These are phyloP conservation scores for Acorus calamus DNA, from an alignment of 106 monocot species.

Conservation along the genomic window DNA sequence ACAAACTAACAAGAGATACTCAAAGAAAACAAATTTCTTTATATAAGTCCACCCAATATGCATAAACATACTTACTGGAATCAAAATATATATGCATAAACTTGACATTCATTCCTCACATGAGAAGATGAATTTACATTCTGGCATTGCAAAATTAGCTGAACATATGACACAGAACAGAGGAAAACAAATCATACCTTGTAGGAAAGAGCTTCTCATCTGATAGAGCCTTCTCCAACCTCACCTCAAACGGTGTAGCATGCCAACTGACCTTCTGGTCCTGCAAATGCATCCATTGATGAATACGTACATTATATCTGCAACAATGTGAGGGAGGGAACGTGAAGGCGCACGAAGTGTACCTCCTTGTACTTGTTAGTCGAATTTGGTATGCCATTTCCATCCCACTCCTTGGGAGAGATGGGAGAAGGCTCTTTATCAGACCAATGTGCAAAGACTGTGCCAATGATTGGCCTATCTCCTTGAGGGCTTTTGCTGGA, in stretches of 20 bases:
- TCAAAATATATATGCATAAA: conserved; percentile 9
- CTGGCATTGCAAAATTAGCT: too few species aligned
- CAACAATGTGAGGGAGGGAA: too few species aligned
- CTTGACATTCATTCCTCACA: background rate
- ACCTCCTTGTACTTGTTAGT: conserved; percentile 97
- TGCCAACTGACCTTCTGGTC: conserved; percentile 85
- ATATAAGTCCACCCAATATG: too few species aligned
- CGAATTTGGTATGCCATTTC: conserved; percentile 96
- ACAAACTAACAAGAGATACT: too few species aligned
- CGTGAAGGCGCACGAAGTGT: background rate
- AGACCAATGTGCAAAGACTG: conserved; percentile 69
- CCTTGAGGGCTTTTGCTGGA: conserved; percentile 30
- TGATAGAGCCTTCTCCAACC: conserved; percentile 53
- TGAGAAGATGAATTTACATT: background rate
- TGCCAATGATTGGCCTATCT: conserved; percentile 83
- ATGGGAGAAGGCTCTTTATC: conserved; percentile 35
- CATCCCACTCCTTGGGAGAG: conserved; percentile 61
- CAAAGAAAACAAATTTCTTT: too few species aligned
- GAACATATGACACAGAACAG: background rate
- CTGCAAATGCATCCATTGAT: conserved; percentile 23
- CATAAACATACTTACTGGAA: too few species aligned
- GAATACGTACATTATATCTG: background rate
- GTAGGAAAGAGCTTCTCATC: conserved; percentile 34
- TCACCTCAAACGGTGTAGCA: conserved; percentile 63
- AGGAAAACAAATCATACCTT: conserved; percentile 20